Conservation (phyloP, 2,329 filamentous ascomycete species). For the Aspergillus persii region DNA sequence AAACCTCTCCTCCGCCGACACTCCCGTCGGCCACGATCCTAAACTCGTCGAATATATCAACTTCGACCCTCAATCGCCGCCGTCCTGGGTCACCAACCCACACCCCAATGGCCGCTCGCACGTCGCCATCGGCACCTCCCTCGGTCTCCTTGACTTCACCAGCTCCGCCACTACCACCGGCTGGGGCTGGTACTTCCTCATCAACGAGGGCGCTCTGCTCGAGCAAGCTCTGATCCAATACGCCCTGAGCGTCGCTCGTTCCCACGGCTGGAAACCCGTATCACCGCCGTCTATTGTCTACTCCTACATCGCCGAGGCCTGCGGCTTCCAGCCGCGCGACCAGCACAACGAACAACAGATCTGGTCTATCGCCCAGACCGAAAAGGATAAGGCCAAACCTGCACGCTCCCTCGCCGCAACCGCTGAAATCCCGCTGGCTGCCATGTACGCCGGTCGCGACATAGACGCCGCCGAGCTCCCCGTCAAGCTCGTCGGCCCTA, state of each 20-base stretch:
- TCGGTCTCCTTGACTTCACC: slow-evolving; percentile 89
- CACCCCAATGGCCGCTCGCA: slow-evolving; percentile 59
- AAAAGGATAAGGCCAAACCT: slow-evolving; percentile 64
- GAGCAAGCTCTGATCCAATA: slow-evolving; percentile 93
- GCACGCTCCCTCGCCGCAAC: slow-evolving; percentile 79
- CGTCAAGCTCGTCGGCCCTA: slow-evolving; percentile 75
- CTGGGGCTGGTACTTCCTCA: slow-evolving; percentile 97
- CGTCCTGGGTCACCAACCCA: slow-evolving; percentile 28
- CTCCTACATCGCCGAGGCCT: slow-evolving; percentile 82
- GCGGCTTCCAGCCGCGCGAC: slow-evolving; percentile 92
- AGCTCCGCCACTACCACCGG: slow-evolving; percentile 77
- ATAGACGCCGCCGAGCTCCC: slow-evolving; percentile 68
- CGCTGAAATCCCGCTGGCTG: slow-evolving; percentile 90
- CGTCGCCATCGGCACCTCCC: slow-evolving; percentile 77
- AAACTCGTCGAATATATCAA: slow-evolving; percentile 76
- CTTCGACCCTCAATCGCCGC: slow-evolving; percentile 54
- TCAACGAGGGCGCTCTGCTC: slow-evolving; percentile 88
- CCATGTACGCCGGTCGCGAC: slow-evolving; percentile 75
- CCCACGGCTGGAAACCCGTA: slow-evolving; percentile 74
- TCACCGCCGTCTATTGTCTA: slow-evolving; percentile 90
- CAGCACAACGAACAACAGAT: slow-evolving; percentile 88
- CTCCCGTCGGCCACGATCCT: slow-evolving; percentile 68
- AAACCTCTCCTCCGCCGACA: slow-evolving; percentile 76
- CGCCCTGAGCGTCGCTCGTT: slow-evolving; percentile 69
- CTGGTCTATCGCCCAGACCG: slow-evolving; percentile 70